Percentiles rank a stretch among this genome's conserved stretches.
These are phyloP conservation scores for Circinella minor DNA, from an alignment of 371 early-diverging fungal genomes.

Conservation along the genomic window DNA sequence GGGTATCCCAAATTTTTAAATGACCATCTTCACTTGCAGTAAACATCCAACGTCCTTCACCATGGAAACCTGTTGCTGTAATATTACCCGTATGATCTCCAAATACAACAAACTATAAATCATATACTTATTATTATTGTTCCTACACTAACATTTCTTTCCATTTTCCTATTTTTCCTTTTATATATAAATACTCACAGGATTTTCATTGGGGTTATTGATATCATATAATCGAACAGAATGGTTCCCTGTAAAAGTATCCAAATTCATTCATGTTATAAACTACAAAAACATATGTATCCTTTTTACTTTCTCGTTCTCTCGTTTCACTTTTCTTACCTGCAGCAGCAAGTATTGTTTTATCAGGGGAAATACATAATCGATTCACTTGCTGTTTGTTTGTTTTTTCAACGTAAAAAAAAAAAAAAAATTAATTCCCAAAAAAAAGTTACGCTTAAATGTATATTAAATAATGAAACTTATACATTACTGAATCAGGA, in stretches of 20 bases:
- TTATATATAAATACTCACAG: slow-evolving; percentile 51
- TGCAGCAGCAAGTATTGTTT: slow-evolving; percentile 91
- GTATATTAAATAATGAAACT: background rate
- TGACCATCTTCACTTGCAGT: slow-evolving; percentile 94
- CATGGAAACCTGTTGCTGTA: slow-evolving; percentile 91
- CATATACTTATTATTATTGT: background rate
- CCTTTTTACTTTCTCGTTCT: too few species aligned
- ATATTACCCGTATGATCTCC: slow-evolving; percentile 92
- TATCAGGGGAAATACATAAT: slow-evolving; percentile 92
- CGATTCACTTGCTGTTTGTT: slow-evolving; percentile 86
- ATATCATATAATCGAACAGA: slow-evolving; percentile 87
- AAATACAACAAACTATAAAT: slow-evolving; percentile 70
- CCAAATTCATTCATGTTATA: too few species aligned
- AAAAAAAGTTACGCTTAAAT: too few species aligned
- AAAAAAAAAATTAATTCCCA: too few species aligned
- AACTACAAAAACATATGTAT: too few species aligned
- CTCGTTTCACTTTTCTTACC: slow-evolving; percentile 53
- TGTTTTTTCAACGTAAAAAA: too few species aligned
- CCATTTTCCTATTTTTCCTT: background rate
- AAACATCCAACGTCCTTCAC: slow-evolving; percentile 92
- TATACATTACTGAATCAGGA: slow-evolving; percentile 77
- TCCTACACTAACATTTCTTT: background rate
- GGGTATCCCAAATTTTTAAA: slow-evolving; percentile 90
- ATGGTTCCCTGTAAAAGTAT: slow-evolving; percentile 64
- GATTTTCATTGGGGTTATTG: slow-evolving; percentile 77